Evolutionary conservation across 83 land plant species (phyloP), one percentile per base, ranked within the genome.

Genomic region (Picea abies): DNA sequence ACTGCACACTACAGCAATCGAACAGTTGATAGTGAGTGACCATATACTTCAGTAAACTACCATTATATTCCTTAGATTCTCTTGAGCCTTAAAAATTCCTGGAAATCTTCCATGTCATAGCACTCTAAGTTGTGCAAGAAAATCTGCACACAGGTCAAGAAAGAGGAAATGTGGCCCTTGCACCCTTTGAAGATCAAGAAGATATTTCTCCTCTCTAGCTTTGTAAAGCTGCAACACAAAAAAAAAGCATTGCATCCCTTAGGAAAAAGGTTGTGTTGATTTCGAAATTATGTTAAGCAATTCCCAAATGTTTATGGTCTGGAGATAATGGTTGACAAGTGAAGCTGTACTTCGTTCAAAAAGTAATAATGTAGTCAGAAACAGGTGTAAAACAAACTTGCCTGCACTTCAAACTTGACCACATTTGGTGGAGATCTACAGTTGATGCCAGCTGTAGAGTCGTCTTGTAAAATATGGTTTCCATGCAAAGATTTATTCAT

Each of bases 111-210:
- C 75, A 73, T 73, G 14, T 91, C 87, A 91, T 29, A 85, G 83
- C 3, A 91, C 84, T 29, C 88, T 83, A 58, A 91, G 85, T 84
- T 89, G 93, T 35, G 92, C 87, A 41, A 89, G 88, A 71, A 91
- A 89, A 25, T 87, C 84, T 9, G 89, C 90, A 79, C 93, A 91
- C 0, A 91, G 80, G 47, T 91, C 93, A 35, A 91, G 84, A 63
- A 91, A 91, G 58, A 89, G 85, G 22, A 89, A 79, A 67, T 83
- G 88, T 11, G 93, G 87, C 60, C 96, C 96, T 37, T 92, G 86
- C 6, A 94, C 86, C 78, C 92, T 90, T 79, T 94, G 96, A 79
- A 94, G 85, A 82, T 94, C 96, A 23, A 94, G 92, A 78, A 94
- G 63, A 69, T 94, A 94, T 84, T 92, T 94, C 79, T 92, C 96